Percentiles rank a stretch among this genome's conserved stretches.
Evolutionary conservation across 1,284 basidiomycete species (phyloP).

Genomic region (Rhodotorula sp.): DNA sequence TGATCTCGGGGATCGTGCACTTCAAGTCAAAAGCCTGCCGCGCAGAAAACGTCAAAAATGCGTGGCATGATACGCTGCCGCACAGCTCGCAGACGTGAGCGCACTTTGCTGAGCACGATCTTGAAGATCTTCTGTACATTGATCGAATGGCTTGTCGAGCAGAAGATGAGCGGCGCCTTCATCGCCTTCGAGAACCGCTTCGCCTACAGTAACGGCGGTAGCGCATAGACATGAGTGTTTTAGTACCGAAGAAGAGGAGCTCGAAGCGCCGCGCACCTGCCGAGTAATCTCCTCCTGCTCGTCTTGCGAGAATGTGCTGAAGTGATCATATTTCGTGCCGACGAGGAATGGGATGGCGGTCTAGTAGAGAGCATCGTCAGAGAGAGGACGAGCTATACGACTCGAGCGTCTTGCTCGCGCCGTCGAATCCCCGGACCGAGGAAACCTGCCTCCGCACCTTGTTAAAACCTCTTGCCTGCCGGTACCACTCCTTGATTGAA

Average conservation of each 20-base stretch:
- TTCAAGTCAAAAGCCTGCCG: conserved; percentile 74
- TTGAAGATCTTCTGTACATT: conserved; percentile 99
- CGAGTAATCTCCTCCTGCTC: conserved; percentile 99
- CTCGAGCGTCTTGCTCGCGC: no score
- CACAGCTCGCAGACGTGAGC: background rate
- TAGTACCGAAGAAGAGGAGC: no score
- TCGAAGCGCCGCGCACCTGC: conserved; percentile 59
- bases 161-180: conserved; percentile 97
- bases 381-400: no score
- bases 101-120: conserved; percentile 75
- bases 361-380: conserved; percentile 54
- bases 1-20: conserved; percentile 95
- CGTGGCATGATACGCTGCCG: background rate
- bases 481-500: conserved; percentile 98
- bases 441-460: conserved; percentile 62
- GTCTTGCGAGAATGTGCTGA: conserved; percentile 89
- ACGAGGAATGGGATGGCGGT: conserved; percentile 91
- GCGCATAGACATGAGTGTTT: background rate
- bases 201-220: no score
- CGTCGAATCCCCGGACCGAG: no score
- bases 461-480: conserved; percentile 96
- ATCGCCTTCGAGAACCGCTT: conserved; percentile 96
- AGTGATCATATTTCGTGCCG: conserved; percentile 96
- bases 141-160: conserved; percentile 94
- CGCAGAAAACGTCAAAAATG: no score